phyloP scores from a whole-genome alignment of 805 yeast genomes.

The Yamadazyma akitaensis region DNA sequence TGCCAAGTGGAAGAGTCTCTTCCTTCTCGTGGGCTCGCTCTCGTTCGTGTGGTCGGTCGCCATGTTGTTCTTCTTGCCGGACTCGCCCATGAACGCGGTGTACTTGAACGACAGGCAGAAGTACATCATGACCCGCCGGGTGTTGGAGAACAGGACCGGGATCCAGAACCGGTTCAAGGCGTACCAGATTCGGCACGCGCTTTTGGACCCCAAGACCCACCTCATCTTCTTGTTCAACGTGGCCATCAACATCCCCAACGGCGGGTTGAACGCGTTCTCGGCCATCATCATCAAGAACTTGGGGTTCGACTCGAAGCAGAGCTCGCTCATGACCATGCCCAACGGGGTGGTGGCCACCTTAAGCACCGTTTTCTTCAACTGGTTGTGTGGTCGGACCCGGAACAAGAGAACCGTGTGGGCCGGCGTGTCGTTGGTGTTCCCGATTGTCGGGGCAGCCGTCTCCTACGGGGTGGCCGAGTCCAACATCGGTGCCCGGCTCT shows the following conservation, averaged over 20 bases:
- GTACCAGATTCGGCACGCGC: slow-evolving; percentile 19
- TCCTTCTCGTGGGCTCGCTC: slow-evolving; percentile 21
- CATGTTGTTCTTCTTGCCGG: slow-evolving; percentile 20
- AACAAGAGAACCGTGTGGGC: slow-evolving; percentile 14
- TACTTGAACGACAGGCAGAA: slow-evolving; percentile 18
- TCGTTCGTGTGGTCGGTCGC: slow-evolving; percentile 20
- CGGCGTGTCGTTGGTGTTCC: slow-evolving; percentile 10
- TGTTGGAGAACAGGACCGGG: slow-evolving; percentile 16
- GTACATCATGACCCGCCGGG: slow-evolving; percentile 14
- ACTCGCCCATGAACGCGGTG: slow-evolving; percentile 17
- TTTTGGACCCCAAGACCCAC: slow-evolving; percentile 18
- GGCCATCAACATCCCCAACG: slow-evolving; percentile 28
- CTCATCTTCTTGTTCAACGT: slow-evolving; percentile 22
- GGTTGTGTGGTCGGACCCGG: slow-evolving; percentile 26
- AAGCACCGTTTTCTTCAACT: slow-evolving; percentile 28
- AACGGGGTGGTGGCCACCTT: slow-evolving; percentile 29
- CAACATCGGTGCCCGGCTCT: slow-evolving; percentile 19
- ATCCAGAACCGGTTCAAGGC: slow-evolving; percentile 18
- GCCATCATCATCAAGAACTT: slow-evolving; percentile 27
- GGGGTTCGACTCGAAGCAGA: slow-evolving; percentile 19
- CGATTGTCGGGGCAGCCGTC: slow-evolving; percentile 21
- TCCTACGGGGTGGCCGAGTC: slow-evolving; percentile 17
- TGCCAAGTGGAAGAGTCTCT: slow-evolving; percentile 21
- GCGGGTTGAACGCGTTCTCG: slow-evolving; percentile 28
- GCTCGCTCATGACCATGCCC: slow-evolving; percentile 25